Evolutionary conservation across 2,329 filamentous ascomycete genomes (phyloP), one percentile per base, ranked within the genome.

Genomic region (Myriosclerotinia scirpicola): DNA sequence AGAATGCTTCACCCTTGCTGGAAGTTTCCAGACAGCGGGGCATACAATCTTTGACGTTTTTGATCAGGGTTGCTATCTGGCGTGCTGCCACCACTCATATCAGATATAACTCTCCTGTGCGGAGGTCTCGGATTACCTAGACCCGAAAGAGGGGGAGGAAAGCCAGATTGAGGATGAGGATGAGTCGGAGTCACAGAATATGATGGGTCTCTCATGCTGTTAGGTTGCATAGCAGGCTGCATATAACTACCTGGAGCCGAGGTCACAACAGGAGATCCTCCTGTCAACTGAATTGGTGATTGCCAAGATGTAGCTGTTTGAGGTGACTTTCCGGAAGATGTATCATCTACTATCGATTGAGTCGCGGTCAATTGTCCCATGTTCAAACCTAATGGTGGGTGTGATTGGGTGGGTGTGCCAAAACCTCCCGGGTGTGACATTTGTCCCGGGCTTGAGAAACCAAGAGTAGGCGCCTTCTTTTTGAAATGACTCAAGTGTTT

Each of bases 401-500:
- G 73, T 20, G 69, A 48, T 38, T 69, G 59, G 15, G 65, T 71
- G 52, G 73, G 70, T 30, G 71, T 69, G 14, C 70, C 66, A 65
- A 75, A 77, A 3, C 67, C 69, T 53, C 66, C 71, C 60, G 71
- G 65, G 42, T 74, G 71, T 64, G 69, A 58, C 67, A 75, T 73
- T 66, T 69, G 72, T 14, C 68, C 54, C 14, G 63, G 44, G 40
- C 64, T 65, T 42, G 69, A 69, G 54, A 71, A 74, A 36, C 60
- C 52, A 42, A 55, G 26, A 15, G 60, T 15, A 46, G 59, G 52
- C 15, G 71, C 64, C 17, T 87, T 85, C 75, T 92, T 92, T 75
- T 96, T 88, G 68, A 97, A 83, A 76, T 93, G 90, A n/a, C 87
- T 84, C 60, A 98, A 82, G 76, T 97, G 92, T 75, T 94, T 96